Evolutionary conservation across 2,329 filamentous ascomycete species (phyloP).

Genomic region (Penicillium sp.): DNA sequence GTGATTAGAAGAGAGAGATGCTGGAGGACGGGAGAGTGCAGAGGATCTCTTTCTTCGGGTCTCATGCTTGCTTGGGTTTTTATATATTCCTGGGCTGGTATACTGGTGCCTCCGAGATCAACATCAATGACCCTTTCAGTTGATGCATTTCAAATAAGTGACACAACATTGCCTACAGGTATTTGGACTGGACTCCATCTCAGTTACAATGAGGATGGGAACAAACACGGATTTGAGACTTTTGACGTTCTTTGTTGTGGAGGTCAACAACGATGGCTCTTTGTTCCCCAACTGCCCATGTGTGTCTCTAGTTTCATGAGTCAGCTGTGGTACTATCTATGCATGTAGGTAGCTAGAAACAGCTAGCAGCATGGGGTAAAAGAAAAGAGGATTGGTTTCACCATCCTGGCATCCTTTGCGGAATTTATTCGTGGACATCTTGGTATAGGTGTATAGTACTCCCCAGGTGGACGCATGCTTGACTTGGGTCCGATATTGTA

Average conservation of each 20-base stretch:
- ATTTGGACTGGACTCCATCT: neutral
- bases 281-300: neutral
- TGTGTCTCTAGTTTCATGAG: neutral
- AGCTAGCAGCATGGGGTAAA: neutral
- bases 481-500: neutral
- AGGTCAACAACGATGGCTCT: neutral
- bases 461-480: neutral
- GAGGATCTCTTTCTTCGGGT: neutral
- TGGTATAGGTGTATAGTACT: neutral
- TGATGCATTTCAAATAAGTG: neutral
- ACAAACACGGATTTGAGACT: neutral
- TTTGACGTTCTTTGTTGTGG: neutral
- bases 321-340: neutral
- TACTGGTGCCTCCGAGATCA: neutral
- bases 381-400: no score
- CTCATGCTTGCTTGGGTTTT: neutral
- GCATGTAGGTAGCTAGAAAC: neutral
- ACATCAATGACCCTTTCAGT: neutral
- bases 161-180: neutral
- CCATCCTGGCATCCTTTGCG: neutral
- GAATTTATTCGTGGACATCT: neutral
- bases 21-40: neutral
- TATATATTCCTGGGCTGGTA: neutral
- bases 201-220: constrained; percentile 1
- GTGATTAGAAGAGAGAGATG: neutral